These are phyloP conservation scores for Zoysia pacifica DNA, from an alignment of 176 grass and related monocot species.

Conservation along the genomic window DNA sequence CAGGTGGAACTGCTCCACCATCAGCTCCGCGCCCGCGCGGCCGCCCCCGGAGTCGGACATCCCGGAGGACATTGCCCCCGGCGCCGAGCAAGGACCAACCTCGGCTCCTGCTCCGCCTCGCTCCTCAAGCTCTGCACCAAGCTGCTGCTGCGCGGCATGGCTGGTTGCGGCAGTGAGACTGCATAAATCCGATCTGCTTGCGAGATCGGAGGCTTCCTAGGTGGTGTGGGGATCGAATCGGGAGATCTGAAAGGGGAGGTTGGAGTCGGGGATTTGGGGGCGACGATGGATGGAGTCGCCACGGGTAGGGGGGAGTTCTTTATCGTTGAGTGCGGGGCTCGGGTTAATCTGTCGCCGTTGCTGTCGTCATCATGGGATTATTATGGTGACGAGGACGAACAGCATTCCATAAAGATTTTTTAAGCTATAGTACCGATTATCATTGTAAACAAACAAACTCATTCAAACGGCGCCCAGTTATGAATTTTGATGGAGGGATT, in stretches of 20 bases:
- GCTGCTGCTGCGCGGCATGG: slow-evolving; percentile 47
- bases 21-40: slow-evolving; percentile 66
- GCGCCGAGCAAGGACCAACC: background rate
- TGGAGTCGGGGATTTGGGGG: slow-evolving; percentile 41
- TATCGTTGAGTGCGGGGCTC: slow-evolving; percentile 26
- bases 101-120: background rate
- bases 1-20: slow-evolving; percentile 76
- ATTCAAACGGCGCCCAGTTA: background rate
- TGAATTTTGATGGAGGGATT: background rate
- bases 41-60: slow-evolving; percentile 61
- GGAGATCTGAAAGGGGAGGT: slow-evolving; percentile 40
- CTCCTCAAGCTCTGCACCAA: slow-evolving; percentile 40
- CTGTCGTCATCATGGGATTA: slow-evolving; percentile 46
- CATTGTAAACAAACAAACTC: background rate
- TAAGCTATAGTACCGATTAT: background rate
- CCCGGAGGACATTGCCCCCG: slow-evolving; percentile 55
- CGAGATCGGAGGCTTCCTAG: slow-evolving; percentile 6
- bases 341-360: slow-evolving; percentile 45
- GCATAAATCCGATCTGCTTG: slow-evolving; percentile 57
- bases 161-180: slow-evolving; percentile 50
- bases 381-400: slow-evolving; percentile 38
- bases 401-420: background rate
- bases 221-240: slow-evolving; percentile 10
- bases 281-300: background rate
- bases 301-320: slow-evolving; percentile 15